Base-by-base conservation (phyloP, 139 green algal genomes). In the Diplosphaera chodatii region DNA sequence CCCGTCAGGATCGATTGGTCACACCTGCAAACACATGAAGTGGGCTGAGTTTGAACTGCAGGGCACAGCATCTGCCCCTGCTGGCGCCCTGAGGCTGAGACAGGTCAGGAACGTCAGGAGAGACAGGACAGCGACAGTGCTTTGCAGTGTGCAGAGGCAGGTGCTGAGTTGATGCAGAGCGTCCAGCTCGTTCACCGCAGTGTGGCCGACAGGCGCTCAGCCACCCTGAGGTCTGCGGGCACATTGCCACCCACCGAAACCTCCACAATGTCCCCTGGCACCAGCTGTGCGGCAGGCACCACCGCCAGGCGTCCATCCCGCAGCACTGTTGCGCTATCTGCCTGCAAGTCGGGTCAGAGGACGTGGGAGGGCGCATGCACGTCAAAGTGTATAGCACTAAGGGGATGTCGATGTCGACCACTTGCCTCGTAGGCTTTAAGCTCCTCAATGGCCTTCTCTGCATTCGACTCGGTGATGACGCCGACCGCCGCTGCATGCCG, bases 401-500 rank as follows among this genome's bases (percentile, higher is more conserved):
- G n/a, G n/a, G n/a, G n/a, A n/a, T n/a, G n/a, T n/a, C n/a, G n/a
- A n/a, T n/a, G n/a, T n/a, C n/a, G n/a, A n/a, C n/a, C n/a, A n/a
- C 37, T 48, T 48, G 37, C 85, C 83, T 91, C 86, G 66, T 89
- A 91, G 20, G 91, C 88, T 31, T 93, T 93, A 10, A 97, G 83
- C 71, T 93, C 89, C 66, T 95, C 91, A 8, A 97, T 89, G 6
- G 92, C 92, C 31, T 84, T 82, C 78, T 96, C 91, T 16, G 92
- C 92, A 75, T 96, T 96, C 40, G 77, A 88, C 78, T 97, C 92
- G 33, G 90, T 97, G 33, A 96, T 84, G 25, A 98, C 94, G 27
- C 94, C 94, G 33, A 98, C 94, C 16, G 85, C 91, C 22, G 89
- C 89, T 91, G 87, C 77, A 72, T n/a, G n/a, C n/a, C n/a, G n/a